Evolutionary conservation across 2,329 filamentous ascomycete genomes (phyloP), one percentile per base, ranked within the genome.

Genomic region (Helotiales sp.): DNA sequence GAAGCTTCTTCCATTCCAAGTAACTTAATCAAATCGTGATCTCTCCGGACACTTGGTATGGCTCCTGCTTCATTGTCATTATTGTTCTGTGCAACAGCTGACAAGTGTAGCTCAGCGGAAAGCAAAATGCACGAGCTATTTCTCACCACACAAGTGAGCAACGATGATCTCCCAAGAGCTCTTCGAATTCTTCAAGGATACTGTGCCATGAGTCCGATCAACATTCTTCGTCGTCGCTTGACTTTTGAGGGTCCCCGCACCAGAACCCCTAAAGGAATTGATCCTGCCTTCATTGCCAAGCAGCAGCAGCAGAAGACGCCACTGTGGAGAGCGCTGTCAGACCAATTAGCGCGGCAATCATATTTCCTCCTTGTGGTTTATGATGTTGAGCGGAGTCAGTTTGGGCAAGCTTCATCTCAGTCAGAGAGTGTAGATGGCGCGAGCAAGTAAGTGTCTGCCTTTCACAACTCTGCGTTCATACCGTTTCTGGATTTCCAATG

Each of bases 61-160:
- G n/a, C n/a, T n/a, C n/a, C n/a, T n/a, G n/a, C n/a, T n/a, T n/a
- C n/a, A n/a, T n/a, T n/a, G n/a, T n/a, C n/a, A n/a, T n/a, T n/a
- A n/a, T n/a, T n/a, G n/a, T n/a, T n/a, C n/a, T n/a, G n/a, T n/a
- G n/a, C n/a, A n/a, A n/a, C 5, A 42, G 19, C 40, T 44, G 15
- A 44, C 40, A 44, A 3, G 22, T 25, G 40, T 9, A n/a, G n/a
- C 17, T 6, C 19, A 48, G 25, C 46, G 22, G 4, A 4, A 42
- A 29, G 25, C 53, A 63, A 17, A 36, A 85, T 85, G 82, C 79
- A 84, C 66, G 83, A 86, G 70, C 72, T 86, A 17, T 86, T 85
- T 64, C 75, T 86, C 57, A 81, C 82, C 3, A 77, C 81, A 9
- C 69, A 78, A 46, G 76, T 87, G 53, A 73, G 75, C 17, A 77